Percentiles rank a stretch among this genome's conserved stretches.
Evolutionary conservation across 257 asterid genomes (phyloP).

Genomic region (Rauvolfia tetraphylla): DNA sequence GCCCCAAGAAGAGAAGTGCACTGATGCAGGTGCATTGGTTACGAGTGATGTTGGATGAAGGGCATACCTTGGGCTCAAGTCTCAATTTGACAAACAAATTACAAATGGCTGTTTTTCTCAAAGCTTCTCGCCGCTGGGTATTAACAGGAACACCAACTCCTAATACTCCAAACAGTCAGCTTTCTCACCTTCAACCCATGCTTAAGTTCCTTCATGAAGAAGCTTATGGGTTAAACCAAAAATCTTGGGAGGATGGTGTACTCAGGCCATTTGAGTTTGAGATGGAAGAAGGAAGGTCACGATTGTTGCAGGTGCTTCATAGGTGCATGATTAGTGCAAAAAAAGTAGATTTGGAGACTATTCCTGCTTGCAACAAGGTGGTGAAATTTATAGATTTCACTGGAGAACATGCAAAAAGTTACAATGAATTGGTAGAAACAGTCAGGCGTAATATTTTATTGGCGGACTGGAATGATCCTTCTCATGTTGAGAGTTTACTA

Average conservation of each 20-base stretch:
- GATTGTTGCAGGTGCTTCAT: conserved; percentile 73
- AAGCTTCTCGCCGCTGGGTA: conserved; percentile 90
- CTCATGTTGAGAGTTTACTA: conserved; percentile 97
- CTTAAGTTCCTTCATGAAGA: conserved; percentile 92
- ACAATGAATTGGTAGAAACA: conserved; percentile 93
- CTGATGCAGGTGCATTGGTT: conserved; percentile 97
- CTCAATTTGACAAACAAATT: conserved; percentile 82
- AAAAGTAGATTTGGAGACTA: conserved; percentile 72
- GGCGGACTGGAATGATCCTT: conserved; percentile 98
- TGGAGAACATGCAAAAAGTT: conserved; percentile 80
- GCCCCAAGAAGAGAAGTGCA: conserved; percentile 69
- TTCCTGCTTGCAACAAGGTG: conserved; percentile 89
- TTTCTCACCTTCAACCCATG: conserved; percentile 85
- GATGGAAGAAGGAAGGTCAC: conserved; percentile 90
- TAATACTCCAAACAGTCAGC: conserved; percentile 91
- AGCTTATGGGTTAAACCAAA: conserved; percentile 71
- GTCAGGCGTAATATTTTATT: conserved; percentile 80
- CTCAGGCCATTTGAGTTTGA: conserved; percentile 89
- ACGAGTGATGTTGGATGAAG: conserved; percentile 90
- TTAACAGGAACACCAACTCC: conserved; percentile 99
- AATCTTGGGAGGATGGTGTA: conserved; percentile 91
- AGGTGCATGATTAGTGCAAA: conserved; percentile 98
- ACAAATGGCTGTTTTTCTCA: conserved; percentile 82
- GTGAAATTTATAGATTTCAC: conserved; percentile 68
- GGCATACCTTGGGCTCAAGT: conserved; percentile 97